Percentiles rank a stretch among this genome's conserved stretches.
Evolutionary conservation across 768 basidiomycete genomes (phyloP).

Genomic region (Suillus subaureus): DNA sequence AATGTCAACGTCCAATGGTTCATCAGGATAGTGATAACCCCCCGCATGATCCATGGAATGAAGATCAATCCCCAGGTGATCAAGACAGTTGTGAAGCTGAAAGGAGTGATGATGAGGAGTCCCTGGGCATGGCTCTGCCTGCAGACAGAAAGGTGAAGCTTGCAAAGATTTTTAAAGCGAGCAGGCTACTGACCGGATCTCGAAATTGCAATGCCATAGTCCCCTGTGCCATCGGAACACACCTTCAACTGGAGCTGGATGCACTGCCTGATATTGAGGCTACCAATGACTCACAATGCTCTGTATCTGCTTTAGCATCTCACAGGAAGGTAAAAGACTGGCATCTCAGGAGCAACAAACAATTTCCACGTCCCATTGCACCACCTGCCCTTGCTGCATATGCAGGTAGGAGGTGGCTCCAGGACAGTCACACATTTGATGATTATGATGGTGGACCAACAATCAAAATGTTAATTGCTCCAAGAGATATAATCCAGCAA

Average conservation of each 20-base stretch:
- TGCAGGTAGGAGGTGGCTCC: neutral
- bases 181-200: neutral
- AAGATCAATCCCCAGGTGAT: too few relatives aligned
- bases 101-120: neutral
- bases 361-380: neutral
- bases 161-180: neutral
- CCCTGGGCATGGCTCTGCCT: fast-evolving
- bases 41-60: neutral
- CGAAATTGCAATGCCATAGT: neutral
- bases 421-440: neutral
- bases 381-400: neutral
- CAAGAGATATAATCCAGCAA: neutral
- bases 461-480: neutral
- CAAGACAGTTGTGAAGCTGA: fast-evolving
- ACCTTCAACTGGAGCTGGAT: neutral
- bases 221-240: neutral
- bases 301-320: neutral
- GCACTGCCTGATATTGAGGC: too few relatives aligned
- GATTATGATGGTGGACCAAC: neutral
- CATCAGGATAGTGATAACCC: fast-evolving
- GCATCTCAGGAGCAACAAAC: neutral
- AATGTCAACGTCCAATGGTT: fast-evolving
- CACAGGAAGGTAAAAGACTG: neutral
- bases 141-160: fast-evolving
- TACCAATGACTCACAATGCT: neutral